Percentiles rank a stretch among this genome's conserved stretches.
Conservation (phyloP, 2,329 filamentous ascomycete species). For the Botrytis fabae region DNA sequence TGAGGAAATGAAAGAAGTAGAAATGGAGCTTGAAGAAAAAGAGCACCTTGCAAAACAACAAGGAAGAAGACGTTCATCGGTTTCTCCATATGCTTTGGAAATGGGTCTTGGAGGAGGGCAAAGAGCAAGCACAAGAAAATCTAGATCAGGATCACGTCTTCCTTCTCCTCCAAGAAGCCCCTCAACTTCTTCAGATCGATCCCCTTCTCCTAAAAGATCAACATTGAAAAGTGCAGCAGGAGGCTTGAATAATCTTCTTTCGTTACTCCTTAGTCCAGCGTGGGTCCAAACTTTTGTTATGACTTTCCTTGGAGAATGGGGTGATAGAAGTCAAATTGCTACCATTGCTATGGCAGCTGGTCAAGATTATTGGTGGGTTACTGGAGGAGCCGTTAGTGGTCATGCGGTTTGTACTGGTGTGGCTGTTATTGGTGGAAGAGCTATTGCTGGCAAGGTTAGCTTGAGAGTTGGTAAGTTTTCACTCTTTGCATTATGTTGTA, state of each 20-base stretch:
- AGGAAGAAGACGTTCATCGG: slow-evolving; percentile 63
- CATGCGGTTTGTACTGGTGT: slow-evolving; percentile 89
- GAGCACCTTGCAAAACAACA: slow-evolving; percentile 73
- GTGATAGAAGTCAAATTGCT: slow-evolving; percentile 94
- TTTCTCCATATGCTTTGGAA: slow-evolving; percentile 77
- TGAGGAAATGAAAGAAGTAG: slow-evolving; percentile 98
- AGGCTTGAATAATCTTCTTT: slow-evolving; percentile 83
- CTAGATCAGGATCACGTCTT: slow-evolving; percentile 72
- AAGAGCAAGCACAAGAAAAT: slow-evolving; percentile 61
- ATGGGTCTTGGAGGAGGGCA: slow-evolving; percentile 63
- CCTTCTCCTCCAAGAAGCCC: slow-evolving; percentile 79
- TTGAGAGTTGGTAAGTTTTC: slow-evolving; percentile 83
- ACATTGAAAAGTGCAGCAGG: slow-evolving; percentile 49
- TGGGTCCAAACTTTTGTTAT: slow-evolving; percentile 99
- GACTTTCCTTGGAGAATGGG: slow-evolving; percentile 99
- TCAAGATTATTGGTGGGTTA: slow-evolving; percentile 99
- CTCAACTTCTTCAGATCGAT: slow-evolving; percentile 69
- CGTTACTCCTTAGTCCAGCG: slow-evolving; percentile 84
- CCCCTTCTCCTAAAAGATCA: slow-evolving; percentile 42
- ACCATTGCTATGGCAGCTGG: slow-evolving; percentile 99
- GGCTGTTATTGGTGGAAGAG: slow-evolving; percentile 87
- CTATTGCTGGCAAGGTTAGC: slow-evolving; percentile 91
- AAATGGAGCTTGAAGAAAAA: slow-evolving; percentile 90
- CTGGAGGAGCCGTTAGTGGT: slow-evolving; percentile 79
- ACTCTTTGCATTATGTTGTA: not conserved